Percentiles rank a stretch among this genome's conserved stretches.
phyloP scores from a whole-genome alignment of 2,329 filamentous ascomycete species.

The Trichoderma koningiopsis region DNA sequence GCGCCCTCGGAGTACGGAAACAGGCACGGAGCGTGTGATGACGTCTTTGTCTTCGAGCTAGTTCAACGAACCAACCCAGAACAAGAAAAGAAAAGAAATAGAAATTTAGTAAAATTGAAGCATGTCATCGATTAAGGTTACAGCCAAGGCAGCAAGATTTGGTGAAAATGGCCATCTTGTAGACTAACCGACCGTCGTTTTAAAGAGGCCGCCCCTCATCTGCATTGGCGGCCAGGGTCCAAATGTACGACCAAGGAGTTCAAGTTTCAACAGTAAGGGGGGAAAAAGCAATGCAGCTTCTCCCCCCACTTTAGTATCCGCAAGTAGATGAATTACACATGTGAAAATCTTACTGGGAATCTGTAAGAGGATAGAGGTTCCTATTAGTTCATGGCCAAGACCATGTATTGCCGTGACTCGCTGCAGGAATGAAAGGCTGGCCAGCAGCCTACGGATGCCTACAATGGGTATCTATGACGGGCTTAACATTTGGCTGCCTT shows the following conservation, averaged over 20 bases:
- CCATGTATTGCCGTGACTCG: conserved; percentile 1
- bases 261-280: neutral
- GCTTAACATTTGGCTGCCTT: neutral
- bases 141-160: neutral
- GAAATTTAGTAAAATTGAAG: neutral
- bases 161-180: neutral
- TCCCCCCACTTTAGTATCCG: neutral
- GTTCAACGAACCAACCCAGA: neutral
- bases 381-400: conserved; percentile 8
- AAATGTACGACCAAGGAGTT: neutral
- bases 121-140: neutral
- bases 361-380: neutral
- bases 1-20: neutral
- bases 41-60: neutral
- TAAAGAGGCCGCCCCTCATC: neutral
- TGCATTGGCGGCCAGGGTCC: neutral
- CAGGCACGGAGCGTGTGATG: neutral
- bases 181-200: neutral
- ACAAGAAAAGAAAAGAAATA: neutral
- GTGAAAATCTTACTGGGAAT: neutral
- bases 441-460: neutral
- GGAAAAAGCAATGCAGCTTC: neutral
- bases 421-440: neutral
- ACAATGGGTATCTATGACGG: neutral
- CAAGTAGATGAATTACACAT: neutral